Evolutionary conservation across 345 rosid genomes (phyloP).

Genomic region (Hypericum perforatum): DNA sequence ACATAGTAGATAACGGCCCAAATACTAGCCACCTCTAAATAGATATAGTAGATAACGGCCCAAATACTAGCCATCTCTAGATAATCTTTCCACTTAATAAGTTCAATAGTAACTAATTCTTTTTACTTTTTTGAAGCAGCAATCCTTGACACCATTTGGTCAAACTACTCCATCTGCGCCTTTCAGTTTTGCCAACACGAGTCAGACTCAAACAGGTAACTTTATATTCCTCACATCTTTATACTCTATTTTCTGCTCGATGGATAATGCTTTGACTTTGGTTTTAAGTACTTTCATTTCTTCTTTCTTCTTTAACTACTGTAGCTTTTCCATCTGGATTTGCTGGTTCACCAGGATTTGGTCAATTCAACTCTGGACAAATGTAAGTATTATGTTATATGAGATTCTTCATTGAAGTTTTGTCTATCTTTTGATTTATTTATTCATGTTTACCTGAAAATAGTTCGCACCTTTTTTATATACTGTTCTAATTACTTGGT

Average conservation of each 20-base stretch:
- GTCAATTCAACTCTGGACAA: slow-evolving; percentile 43
- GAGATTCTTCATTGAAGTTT: no score
- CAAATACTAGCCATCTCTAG: not conserved
- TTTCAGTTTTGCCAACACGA: slow-evolving; percentile 42
- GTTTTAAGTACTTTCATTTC: not conserved
- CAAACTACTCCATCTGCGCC: slow-evolving; percentile 51
- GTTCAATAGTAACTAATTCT: no score
- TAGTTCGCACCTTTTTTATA: no score
- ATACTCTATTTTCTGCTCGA: slow-evolving; percentile 2
- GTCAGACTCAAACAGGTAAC: slow-evolving; percentile 52
- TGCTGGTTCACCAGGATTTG: slow-evolving; percentile 38
- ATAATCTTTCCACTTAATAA: no score
- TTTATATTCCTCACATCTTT: not conserved
- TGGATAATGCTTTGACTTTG: slow-evolving; percentile 7
- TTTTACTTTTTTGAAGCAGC: slow-evolving; percentile 18
- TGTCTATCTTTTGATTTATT: no score
- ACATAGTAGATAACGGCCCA: not conserved
- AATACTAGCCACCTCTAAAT: no score
- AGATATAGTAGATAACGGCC: not conserved
- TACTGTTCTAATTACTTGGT: no score
- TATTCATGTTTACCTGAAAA: no score
- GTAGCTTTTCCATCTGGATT: slow-evolving; percentile 34
- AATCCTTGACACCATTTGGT: slow-evolving; percentile 29
- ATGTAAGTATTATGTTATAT: slow-evolving; percentile 29
- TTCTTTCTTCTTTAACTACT: slow-evolving; percentile 9